Conservation (phyloP, 2,329 filamentous ascomycete species). For the Aspergillus jensenii region DNA sequence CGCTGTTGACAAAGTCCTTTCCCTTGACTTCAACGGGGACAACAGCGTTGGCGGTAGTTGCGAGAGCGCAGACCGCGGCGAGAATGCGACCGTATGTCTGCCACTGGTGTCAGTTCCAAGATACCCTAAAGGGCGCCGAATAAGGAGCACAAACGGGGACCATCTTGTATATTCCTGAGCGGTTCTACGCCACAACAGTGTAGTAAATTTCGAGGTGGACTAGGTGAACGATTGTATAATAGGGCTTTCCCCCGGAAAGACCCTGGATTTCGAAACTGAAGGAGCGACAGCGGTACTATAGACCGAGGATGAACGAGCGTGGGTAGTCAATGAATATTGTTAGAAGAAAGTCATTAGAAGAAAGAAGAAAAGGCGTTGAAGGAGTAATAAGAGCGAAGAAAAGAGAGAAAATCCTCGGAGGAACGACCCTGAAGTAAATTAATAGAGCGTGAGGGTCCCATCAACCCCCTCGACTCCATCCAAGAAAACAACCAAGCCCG, state of each 20-base stretch:
- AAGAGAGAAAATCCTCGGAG: not conserved
- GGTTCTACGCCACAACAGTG: not conserved
- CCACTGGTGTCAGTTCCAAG: not conserved
- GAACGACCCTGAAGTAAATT: not conserved
- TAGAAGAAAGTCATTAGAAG: constrained; percentile 4
- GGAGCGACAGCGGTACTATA: constrained; percentile 12
- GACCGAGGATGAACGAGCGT: constrained; percentile 20
- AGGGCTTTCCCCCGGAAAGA: constrained; percentile 20
- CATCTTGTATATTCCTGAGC: constrained; percentile 18
- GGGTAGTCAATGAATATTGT: not conserved
- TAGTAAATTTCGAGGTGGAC: not conserved
- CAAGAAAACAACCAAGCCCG: constrained; percentile 1
- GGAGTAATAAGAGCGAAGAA: constrained; percentile 8
- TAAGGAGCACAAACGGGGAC: constrained; percentile 16
- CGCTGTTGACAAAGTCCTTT: constrained; percentile 61
- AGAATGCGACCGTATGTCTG: constrained; percentile 37
- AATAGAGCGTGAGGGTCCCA: not conserved
- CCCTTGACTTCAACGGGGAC: constrained; percentile 58
- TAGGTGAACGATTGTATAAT: constrained; percentile 16
- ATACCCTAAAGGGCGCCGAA: not conserved
- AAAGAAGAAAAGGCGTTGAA: constrained; percentile 11
- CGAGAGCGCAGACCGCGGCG: constrained; percentile 42
- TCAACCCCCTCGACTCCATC: constrained; percentile 2
- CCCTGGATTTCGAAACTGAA: constrained; percentile 11
- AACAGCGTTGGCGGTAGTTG: constrained; percentile 52